phyloP scores from a whole-genome alignment of 805 yeast genomes.

The Osmozyma mogii region DNA sequence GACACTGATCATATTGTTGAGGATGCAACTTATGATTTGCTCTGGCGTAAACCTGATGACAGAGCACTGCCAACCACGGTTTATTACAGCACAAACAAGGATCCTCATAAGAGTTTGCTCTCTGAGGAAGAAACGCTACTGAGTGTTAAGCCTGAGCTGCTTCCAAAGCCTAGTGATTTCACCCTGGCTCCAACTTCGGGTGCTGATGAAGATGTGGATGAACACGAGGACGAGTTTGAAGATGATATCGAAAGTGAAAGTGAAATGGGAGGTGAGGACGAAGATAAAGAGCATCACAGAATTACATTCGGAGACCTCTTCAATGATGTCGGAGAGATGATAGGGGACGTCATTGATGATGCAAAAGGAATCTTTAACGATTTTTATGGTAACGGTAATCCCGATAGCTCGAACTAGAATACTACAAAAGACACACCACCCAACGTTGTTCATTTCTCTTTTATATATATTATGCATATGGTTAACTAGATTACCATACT shows the following conservation, averaged over 20 bases:
- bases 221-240: slow-evolving; percentile 1
- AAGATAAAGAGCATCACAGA: not conserved
- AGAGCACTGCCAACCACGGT: slow-evolving; percentile 9
- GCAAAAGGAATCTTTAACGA: slow-evolving; percentile 3
- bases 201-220: not conserved
- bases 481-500: slow-evolving; percentile 8
- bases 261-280: not conserved
- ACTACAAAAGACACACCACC: too few species aligned
- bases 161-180: slow-evolving; percentile 24
- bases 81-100: slow-evolving; percentile 14
- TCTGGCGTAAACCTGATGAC: slow-evolving; percentile 18
- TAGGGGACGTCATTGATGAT: not conserved
- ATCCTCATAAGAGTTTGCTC: slow-evolving; percentile 18
- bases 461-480: not conserved
- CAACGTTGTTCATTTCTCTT: too few species aligned
- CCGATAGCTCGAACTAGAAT: too few species aligned
- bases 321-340: not conserved
- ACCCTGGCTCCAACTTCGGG: slow-evolving; percentile 1
- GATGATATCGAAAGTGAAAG: slow-evolving; percentile 1
- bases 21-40: slow-evolving; percentile 45
- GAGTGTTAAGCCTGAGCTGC: slow-evolving; percentile 8
- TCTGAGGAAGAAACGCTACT: slow-evolving; percentile 17
- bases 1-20: slow-evolving; percentile 36
- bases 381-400: slow-evolving; percentile 12
- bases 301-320: not conserved